Percentiles rank a stretch among this genome's conserved stretches.
Evolutionary conservation across 2,329 filamentous ascomycete genomes (phyloP).

Genomic region (Apiospora arundinis): DNA sequence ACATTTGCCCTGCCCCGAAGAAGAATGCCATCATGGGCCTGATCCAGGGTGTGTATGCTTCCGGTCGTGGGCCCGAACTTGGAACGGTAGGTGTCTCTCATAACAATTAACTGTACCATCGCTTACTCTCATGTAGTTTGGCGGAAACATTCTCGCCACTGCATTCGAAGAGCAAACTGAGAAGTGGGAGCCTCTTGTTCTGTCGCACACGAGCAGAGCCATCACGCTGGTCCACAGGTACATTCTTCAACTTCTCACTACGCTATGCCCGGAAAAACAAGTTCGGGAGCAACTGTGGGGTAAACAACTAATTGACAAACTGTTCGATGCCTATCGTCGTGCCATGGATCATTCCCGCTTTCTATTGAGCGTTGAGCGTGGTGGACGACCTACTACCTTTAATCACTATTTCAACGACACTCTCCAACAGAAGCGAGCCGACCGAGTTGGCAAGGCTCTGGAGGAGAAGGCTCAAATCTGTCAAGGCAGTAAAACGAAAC

Average conservation of each 20-base stretch:
- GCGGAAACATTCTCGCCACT: constrained; percentile 46
- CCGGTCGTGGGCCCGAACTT: constrained; percentile 58
- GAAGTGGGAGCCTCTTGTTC: constrained; percentile 58
- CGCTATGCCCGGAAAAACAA: constrained; percentile 49
- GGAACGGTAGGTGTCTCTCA: constrained; percentile 49
- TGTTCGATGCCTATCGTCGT: constrained; percentile 51
- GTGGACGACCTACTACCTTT: constrained; percentile 52
- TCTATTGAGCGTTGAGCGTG: constrained; percentile 58
- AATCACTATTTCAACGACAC: constrained; percentile 57
- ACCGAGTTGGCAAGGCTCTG: neutral
- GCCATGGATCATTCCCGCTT: constrained; percentile 57
- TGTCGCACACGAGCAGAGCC: constrained; percentile 56
- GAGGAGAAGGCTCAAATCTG: neutral
- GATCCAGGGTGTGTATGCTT: constrained; percentile 46
- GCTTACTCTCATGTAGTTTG: constrained; percentile 37
- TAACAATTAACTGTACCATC: neutral
- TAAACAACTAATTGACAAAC: constrained; percentile 53
- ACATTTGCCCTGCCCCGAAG: constrained; percentile 30
- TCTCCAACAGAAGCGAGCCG: neutral
- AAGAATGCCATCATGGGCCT: constrained; percentile 44
- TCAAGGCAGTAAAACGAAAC: no score
- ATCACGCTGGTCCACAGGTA: constrained; percentile 60
- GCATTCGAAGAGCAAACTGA: constrained; percentile 59
- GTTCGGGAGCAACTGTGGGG: constrained; percentile 40
- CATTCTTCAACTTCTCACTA: constrained; percentile 49